Evolutionary conservation across 805 yeast genomes (phyloP), one percentile per base, ranked within the genome.

Genomic region (Candida dajiaensis): DNA sequence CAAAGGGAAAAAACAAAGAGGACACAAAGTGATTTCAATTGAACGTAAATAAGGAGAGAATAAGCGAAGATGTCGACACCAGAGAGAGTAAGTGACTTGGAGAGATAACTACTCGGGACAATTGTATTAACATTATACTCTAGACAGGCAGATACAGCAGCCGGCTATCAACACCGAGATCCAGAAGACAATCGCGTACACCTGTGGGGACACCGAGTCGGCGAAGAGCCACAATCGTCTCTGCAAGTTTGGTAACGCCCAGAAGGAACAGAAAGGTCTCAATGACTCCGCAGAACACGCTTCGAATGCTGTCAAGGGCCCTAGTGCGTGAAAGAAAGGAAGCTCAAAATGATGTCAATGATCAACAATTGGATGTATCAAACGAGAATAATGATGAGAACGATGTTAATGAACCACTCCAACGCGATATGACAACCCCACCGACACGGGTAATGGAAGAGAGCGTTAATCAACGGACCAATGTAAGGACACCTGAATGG

Each of bases 291-390:
- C 58, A 51, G 25, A 57, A 56, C 35, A 43, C 53, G 6, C 48
- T 58, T 6, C 38, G 58, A 21, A 38, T 42, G n/a, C 35, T 58
- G n/a, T 52, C 61, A 6, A 50, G 56, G 33, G 60, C 59, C 2
- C 41, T 58, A 16, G 50, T 47, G n/a, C 38, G 51, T 25, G 51
- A 47, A 9, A 38, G 19, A 11, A 43, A 28, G 39, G 41, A 46
- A 44, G 37, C 26, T 20, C 6, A 36, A 10, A 25, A 13, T 28
- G 41, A 23, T 3, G 23, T 19, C 20, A 18, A 26, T 28, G 19
- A 22, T 13, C n/a, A 28, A 28, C 31, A 12, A 13, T 4, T 28
- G 11, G n/a, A 13, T 7, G 7, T 12, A n/a, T 4, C 31, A 6
- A 28, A 28, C 22, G 41, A 25, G 45, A 33, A 9, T 16, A 8